phyloP scores from a whole-genome alignment of 2,329 filamentous ascomycete species.

The Xylariales sp. region DNA sequence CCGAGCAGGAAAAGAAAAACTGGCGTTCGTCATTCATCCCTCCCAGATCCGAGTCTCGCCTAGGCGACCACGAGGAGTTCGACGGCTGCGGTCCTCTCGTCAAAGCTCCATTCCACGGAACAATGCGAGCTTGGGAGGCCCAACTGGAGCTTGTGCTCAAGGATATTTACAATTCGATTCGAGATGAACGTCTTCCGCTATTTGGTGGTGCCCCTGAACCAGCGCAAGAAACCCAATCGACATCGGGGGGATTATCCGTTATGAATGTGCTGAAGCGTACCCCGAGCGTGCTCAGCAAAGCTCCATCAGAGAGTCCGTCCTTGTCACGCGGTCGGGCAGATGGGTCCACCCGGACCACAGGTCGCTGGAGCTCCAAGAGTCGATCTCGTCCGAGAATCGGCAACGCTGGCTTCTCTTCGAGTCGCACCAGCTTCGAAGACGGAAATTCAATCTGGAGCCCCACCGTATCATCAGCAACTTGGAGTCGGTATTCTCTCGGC shows the following conservation, averaged over 20 bases:
- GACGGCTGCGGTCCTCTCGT: conserved; percentile 74
- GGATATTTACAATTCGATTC: conserved; percentile 86
- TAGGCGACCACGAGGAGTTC: conserved; percentile 28
- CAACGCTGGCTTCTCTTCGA: conserved; percentile 79
- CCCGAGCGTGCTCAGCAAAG: conserved; percentile 88
- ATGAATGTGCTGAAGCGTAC: conserved; percentile 76
- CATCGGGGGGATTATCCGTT: conserved; percentile 65
- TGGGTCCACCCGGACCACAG: conserved; percentile 53
- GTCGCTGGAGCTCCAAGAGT: conserved; percentile 80
- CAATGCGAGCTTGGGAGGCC: conserved; percentile 76
- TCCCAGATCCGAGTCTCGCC: conserved; percentile 38
- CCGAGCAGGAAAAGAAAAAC: conserved; percentile 19
- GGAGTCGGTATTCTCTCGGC: conserved; percentile 90
- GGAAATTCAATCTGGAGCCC: conserved; percentile 88
- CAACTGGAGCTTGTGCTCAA: conserved; percentile 90
- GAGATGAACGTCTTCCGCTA: conserved; percentile 78
- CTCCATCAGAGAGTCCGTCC: conserved; percentile 77
- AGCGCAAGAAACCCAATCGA: conserved; percentile 36
- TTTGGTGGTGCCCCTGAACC: conserved; percentile 59
- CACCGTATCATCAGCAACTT: conserved; percentile 77
- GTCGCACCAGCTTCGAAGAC: conserved; percentile 91
- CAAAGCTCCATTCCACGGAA: conserved; percentile 69
- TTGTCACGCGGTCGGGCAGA: conserved; percentile 61
- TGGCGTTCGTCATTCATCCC: conserved; percentile 44
- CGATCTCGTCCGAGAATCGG: conserved; percentile 77